Evolutionary conservation across 2,329 filamentous ascomycete species (phyloP).

Genomic region (Fusarium buharicum): DNA sequence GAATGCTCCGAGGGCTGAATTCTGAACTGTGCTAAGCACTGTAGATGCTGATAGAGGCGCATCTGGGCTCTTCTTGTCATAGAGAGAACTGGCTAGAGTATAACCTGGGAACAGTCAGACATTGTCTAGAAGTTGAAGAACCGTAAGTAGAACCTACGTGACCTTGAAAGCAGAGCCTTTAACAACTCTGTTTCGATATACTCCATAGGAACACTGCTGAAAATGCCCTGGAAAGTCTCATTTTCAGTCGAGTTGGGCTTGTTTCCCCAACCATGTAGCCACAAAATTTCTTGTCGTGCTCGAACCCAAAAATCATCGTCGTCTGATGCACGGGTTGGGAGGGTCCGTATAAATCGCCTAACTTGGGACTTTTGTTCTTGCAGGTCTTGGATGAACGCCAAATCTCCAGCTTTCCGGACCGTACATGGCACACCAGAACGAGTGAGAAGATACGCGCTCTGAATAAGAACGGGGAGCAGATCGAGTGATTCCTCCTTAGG

Average conservation of each 20-base stretch:
- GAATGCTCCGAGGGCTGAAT: conserved; percentile 74
- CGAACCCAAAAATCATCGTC: conserved; percentile 73
- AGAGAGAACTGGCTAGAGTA: conserved; percentile 69
- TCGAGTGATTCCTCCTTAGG: conserved; percentile 66
- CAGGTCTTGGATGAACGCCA: conserved; percentile 71
- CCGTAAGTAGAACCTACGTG: conserved; percentile 57
- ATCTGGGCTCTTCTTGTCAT: conserved; percentile 61
- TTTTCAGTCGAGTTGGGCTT: conserved; percentile 46
- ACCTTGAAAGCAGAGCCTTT: conserved; percentile 71
- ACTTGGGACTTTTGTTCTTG: conserved; percentile 72
- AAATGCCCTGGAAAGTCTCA: conserved; percentile 67
- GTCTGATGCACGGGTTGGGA: conserved; percentile 61
- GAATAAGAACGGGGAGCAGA: conserved; percentile 71
- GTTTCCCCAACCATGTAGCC: conserved; percentile 78
- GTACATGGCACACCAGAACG: conserved; percentile 61
- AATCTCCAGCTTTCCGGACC: conserved; percentile 66
- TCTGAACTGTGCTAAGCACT: conserved; percentile 70
- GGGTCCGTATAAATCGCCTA: conserved; percentile 65
- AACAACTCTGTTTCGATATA: conserved; percentile 77
- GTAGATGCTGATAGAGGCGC: conserved; percentile 60
- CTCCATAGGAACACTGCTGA: conserved; percentile 68
- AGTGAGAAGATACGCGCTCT: conserved; percentile 68
- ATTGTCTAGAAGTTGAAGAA: background rate
- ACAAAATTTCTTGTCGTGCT: conserved; percentile 72
- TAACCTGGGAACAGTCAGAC: conserved; percentile 60